Evolutionary conservation across 1,139 yeast species (phyloP).

Genomic region (Hansenula sp.): DNA sequence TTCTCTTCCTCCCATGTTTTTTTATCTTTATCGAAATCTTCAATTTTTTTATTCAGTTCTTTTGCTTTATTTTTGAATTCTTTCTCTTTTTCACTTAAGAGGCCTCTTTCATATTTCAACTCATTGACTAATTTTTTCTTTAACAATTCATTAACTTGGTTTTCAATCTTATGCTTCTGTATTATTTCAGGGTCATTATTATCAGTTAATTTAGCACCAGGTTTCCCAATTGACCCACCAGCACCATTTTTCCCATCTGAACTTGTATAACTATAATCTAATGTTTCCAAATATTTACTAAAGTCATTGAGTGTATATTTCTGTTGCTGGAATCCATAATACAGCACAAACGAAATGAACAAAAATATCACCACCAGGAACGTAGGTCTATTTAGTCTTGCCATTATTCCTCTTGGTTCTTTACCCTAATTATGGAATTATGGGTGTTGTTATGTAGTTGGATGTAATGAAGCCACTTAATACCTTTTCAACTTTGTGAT

Average conservation of each 20-base stretch:
- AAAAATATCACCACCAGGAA: neutral
- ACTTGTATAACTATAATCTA: conserved; percentile 2
- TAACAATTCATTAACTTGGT: conserved; percentile 17
- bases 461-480: no score
- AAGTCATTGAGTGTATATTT: neutral
- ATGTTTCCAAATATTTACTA: conserved; percentile 3
- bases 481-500: no score
- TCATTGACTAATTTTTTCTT: conserved; percentile 17
- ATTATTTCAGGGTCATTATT: conserved; percentile 16
- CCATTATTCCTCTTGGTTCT: neutral
- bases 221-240: neutral
- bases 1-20: conserved; percentile 8
- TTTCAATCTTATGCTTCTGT: conserved; percentile 17
- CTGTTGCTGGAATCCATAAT: neutral
- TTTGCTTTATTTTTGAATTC: conserved; percentile 8
- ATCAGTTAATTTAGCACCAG: conserved; percentile 8
- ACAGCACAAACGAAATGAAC: neutral
- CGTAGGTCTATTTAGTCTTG: neutral
- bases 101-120: conserved; percentile 11
- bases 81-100: conserved; percentile 7
- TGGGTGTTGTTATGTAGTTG: no score
- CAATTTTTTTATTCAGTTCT: conserved; percentile 5
- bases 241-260: neutral
- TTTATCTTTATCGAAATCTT: conserved; percentile 8
- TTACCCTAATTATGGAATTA: no score